A percentile compares a stretch with the other conserved stretches of the same genome.
phyloP scores from a whole-genome alignment of 192 early-diverging fungal species.

The Coemansia guatemalensis region DNA sequence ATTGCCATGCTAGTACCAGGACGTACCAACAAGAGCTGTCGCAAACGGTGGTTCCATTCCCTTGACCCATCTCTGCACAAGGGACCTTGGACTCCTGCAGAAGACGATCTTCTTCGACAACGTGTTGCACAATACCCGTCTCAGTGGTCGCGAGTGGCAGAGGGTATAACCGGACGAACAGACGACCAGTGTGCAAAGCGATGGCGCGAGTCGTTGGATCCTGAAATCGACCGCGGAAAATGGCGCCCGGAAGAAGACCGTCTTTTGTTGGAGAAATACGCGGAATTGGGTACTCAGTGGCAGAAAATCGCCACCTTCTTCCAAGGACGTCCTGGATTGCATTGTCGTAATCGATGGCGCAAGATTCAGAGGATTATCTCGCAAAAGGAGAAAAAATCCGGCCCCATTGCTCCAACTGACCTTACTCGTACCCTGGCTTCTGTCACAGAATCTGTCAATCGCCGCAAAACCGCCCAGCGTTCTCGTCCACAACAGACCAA shows the following conservation, averaged over 20 bases:
- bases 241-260: conserved; percentile 71
- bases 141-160: conserved; percentile 83
- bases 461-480: conserved; percentile 48
- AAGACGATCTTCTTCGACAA: conserved; percentile 69
- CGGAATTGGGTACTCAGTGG: conserved; percentile 74
- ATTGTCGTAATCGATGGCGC: conserved; percentile 80
- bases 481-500: conserved; percentile 21
- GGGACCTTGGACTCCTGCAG: conserved; percentile 79
- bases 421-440: conserved; percentile 28
- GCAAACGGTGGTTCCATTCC: conserved; percentile 81
- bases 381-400: conserved; percentile 47
- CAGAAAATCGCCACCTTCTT: conserved; percentile 75
- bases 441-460: conserved; percentile 52
- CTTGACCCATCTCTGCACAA: conserved; percentile 73
- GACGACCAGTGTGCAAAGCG: conserved; percentile 90
- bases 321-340: conserved; percentile 70
- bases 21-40: conserved; percentile 79
- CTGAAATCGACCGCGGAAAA: conserved; percentile 68
- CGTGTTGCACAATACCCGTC: conserved; percentile 69
- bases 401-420: conserved; percentile 23
- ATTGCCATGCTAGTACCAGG: conserved; percentile 76
- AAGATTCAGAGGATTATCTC: conserved; percentile 64
- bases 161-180: conserved; percentile 74
- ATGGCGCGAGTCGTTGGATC: conserved; percentile 86
- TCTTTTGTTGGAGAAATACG: conserved; percentile 60